Base-by-base conservation (phyloP, 2,329 filamentous ascomycete genomes). In the Apiospora koreana region DNA sequence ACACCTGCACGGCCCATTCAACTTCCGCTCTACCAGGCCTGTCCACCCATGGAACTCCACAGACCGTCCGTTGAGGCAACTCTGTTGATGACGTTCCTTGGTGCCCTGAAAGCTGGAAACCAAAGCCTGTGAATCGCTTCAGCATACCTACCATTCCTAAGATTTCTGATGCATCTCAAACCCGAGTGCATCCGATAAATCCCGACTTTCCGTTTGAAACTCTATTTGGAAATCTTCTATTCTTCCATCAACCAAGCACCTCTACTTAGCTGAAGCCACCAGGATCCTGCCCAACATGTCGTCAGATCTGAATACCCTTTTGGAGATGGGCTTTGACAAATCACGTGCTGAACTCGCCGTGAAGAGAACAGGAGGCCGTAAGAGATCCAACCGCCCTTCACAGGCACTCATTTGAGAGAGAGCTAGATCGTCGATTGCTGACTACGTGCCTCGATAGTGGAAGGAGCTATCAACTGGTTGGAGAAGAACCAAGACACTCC, bases 391-490 rank as follows among this genome's bases (percentile, higher is more conserved):
- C 65, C 8, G 38, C 2, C 58, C 38, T 66, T 42, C 45, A 68
- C 45, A 67, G 64, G 68, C 54, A 31, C 12, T 45, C 50, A 21
- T 62, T 21, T 35, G 43, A 69, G 31, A n/a, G 18, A 28, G 54
- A 38, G 10, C 41, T 43, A 43, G 54, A 10, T 16, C 28, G 6
- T 21, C 14, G 21, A 38, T 38, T 62, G n/a, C 54, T 62, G 54
- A 62, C 54, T 62, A 31, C 28, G 38, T 54, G 10, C 66, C 14
- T 48, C 45, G 8, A 69, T 73, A 95, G 93, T 98, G 65, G 92
- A 96, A 79, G 92, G 91, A 75, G 96, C 96, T 68, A 88, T 99
- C 70, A 93, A 97, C 83, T 99, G 96, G 96, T 88, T 99, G 1
- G 95, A 97, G 79, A 89, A 93, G 76, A 97, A 97, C 79, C 91